phyloP scores from a whole-genome alignment of 1,284 basidiomycete species.

The Ustilago loliicola region DNA sequence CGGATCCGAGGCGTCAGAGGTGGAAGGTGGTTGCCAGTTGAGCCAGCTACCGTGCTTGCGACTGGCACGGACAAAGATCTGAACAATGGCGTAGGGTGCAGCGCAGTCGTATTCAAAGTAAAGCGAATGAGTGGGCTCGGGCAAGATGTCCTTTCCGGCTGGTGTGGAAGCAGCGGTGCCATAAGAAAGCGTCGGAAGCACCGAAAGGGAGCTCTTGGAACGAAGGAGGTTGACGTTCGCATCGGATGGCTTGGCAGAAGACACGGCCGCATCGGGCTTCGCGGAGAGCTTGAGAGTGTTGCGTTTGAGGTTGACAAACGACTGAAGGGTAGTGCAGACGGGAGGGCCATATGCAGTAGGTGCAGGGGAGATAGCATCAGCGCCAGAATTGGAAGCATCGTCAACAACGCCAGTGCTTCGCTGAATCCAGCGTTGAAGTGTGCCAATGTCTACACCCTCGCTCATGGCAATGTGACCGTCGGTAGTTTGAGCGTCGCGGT shows the following conservation, averaged over 20 bases:
- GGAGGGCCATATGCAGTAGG: conserved; percentile 35
- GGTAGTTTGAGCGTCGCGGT: conserved; percentile 15
- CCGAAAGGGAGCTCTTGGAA: conserved; percentile 31
- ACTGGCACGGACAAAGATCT: conserved; percentile 63
- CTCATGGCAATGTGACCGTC: conserved; percentile 55
- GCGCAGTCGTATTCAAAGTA: conserved; percentile 67
- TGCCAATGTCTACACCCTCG: conserved; percentile 59
- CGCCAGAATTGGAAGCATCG: not conserved
- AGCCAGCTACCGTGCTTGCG: conserved; percentile 66
- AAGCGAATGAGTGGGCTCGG: conserved; percentile 57
- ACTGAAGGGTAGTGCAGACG: conserved; percentile 63
- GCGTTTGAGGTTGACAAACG: conserved; percentile 66
- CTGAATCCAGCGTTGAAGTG: conserved; percentile 60
- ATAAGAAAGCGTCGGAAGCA: conserved; percentile 40
- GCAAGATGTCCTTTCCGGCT: conserved; percentile 15
- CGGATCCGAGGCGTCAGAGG: conserved; percentile 12
- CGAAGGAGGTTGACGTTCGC: conserved; percentile 36
- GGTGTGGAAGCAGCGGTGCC: conserved; percentile 10
- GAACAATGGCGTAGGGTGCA: conserved; percentile 56
- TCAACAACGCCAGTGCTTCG: conserved; percentile 36
- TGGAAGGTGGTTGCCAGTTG: conserved; percentile 26
- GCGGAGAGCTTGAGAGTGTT: conserved; percentile 59
- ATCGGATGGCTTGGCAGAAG: conserved; percentile 9
- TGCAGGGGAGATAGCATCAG: conserved; percentile 2
- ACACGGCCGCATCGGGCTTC: not conserved